Conservation (phyloP, 768 basidiomycete genomes). For the Trametes coccinea region DNA sequence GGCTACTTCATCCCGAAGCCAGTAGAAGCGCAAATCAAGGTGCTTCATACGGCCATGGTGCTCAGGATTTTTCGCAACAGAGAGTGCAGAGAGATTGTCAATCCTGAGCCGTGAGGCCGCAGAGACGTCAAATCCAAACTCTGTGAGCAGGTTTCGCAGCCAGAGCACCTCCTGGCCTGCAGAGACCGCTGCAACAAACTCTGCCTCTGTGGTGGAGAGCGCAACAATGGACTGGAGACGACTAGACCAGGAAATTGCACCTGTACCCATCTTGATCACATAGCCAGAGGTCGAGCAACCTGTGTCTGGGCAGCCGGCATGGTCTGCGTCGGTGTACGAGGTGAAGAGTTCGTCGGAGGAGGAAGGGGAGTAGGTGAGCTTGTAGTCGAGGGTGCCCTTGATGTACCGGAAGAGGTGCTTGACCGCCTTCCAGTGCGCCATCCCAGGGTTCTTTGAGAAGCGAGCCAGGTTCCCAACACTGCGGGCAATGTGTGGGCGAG, state of each 20-base stretch:
- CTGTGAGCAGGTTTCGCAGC: constrained; percentile 27
- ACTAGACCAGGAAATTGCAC: constrained; percentile 40
- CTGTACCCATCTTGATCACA: constrained; percentile 36
- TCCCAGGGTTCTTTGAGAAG: constrained; percentile 28
- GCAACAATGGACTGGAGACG: constrained; percentile 42
- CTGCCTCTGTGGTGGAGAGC: constrained; percentile 35
- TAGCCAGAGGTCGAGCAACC: constrained; percentile 29
- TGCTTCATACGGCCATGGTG: no score
- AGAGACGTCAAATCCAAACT: constrained; percentile 21
- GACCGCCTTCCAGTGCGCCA: constrained; percentile 39
- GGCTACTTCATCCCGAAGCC: no score
- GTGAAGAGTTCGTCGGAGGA: background rate
- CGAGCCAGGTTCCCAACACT: constrained; percentile 20
- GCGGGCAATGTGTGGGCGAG: constrained; percentile 36
- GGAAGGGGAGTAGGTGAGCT: constrained; percentile 19
- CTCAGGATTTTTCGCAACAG: no score
- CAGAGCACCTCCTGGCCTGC: no score
- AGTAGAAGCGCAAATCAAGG: no score
- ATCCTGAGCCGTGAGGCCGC: constrained; percentile 34
- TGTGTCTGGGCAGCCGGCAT: constrained; percentile 12
- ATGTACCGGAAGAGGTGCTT: constrained; percentile 40
- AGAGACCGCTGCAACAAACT: constrained; percentile 27
- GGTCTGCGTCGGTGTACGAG: constrained; percentile 11
- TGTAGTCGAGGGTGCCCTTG: constrained; percentile 34
- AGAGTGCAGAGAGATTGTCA: constrained; percentile 6